Conservation (phyloP, 257 asterid genomes). For the Knoxia roxburghii region DNA sequence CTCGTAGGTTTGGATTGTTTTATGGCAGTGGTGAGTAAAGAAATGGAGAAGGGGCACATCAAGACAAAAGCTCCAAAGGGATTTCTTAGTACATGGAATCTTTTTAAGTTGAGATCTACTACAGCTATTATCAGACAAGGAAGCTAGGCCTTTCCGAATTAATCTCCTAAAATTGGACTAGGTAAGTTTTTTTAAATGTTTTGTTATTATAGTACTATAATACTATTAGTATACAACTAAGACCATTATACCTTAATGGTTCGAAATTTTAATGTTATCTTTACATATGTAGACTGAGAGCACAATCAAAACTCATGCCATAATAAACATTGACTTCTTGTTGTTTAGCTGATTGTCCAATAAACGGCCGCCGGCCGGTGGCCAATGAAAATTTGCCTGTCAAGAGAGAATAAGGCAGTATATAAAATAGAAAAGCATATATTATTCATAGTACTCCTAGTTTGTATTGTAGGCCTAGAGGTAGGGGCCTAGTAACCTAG, state of each 20-base stretch:
- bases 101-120: background rate
- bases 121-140: slow-evolving; percentile 4
- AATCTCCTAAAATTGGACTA: background rate
- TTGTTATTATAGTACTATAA: background rate
- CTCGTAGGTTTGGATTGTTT: too few species aligned
- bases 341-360: background rate
- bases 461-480: too few species aligned
- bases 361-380: background rate
- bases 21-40: background rate
- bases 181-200: background rate
- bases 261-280: background rate
- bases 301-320: background rate
- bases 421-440: background rate
- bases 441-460: background rate
- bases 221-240: too few species aligned
- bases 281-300: background rate
- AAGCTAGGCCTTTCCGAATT: background rate
- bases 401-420: background rate
- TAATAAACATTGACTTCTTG: background rate
- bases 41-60: background rate
- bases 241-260: background rate
- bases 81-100: background rate
- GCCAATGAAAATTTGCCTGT: background rate
- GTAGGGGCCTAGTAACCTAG: too few species aligned
- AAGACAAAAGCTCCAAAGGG: background rate